These are phyloP conservation scores for Conticribra weissflogii DNA, from an alignment of 108 stramenopile species.

Conservation along the genomic window DNA sequence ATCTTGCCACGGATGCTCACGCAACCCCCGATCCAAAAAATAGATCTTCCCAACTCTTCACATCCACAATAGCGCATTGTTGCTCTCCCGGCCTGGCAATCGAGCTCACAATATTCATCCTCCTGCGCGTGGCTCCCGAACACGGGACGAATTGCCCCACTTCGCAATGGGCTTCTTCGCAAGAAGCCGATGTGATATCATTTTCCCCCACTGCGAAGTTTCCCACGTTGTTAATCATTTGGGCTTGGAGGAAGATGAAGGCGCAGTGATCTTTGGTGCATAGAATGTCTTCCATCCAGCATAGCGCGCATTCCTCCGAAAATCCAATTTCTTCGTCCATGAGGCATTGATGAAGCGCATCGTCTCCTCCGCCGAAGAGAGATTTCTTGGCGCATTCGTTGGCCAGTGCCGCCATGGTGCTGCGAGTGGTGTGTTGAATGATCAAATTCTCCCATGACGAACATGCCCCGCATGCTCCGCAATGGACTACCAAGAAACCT, in stretches of 20 bases:
- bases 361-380: slow-evolving; percentile 50
- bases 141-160: slow-evolving; percentile 46
- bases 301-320: slow-evolving; percentile 43
- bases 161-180: slow-evolving; percentile 55
- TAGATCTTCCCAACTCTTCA: slow-evolving; percentile 48
- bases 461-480: slow-evolving; percentile 59
- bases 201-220: slow-evolving; percentile 53
- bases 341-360: slow-evolving; percentile 52
- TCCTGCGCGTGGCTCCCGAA: slow-evolving; percentile 45
- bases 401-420: slow-evolving; percentile 27
- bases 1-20: not conserved
- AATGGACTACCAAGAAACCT: slow-evolving; percentile 55
- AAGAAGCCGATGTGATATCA: slow-evolving; percentile 54
- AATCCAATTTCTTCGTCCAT: slow-evolving; percentile 48
- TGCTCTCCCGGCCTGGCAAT: slow-evolving; percentile 42
- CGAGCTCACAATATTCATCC: slow-evolving; percentile 53
- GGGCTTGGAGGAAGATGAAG: slow-evolving; percentile 56
- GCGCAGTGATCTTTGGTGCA: slow-evolving; percentile 61
- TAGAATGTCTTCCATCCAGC: slow-evolving; percentile 61
- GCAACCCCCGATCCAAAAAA: slow-evolving; percentile 42
- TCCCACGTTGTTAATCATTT: slow-evolving; percentile 49
- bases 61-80: slow-evolving; percentile 50
- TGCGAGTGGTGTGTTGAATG: slow-evolving; percentile 49
- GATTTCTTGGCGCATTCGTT: slow-evolving; percentile 41
- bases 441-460: slow-evolving; percentile 57